Evolutionary conservation across 345 rosid species (phyloP).

Genomic region (Melastoma malabathricum): DNA sequence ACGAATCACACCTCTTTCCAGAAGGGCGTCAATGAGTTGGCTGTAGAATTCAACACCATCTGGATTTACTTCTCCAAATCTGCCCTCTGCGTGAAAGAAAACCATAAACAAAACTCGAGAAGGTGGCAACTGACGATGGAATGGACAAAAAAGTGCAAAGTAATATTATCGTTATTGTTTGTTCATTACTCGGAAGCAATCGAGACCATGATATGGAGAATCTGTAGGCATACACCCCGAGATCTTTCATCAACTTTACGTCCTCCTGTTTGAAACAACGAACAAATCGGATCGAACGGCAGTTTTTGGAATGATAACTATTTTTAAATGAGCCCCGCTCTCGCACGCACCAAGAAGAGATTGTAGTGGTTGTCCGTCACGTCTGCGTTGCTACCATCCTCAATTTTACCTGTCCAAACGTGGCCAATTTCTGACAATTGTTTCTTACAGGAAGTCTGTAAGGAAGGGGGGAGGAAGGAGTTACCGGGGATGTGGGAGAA

Average conservation of each 20-base stretch:
- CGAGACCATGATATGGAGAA: slow-evolving; percentile 21
- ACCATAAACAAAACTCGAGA: not conserved
- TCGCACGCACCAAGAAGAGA: slow-evolving; percentile 12
- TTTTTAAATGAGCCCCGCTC: too few relatives aligned
- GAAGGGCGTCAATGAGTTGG: slow-evolving; percentile 11
- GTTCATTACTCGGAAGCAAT: slow-evolving; percentile 19
- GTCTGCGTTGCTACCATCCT: slow-evolving; percentile 14
- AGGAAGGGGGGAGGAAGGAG: not conserved
- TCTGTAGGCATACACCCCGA: slow-evolving; percentile 16
- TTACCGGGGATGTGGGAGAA: slow-evolving; percentile 15
- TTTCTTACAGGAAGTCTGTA: not conserved
- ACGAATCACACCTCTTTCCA: slow-evolving; percentile 15
- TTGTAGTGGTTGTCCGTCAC: slow-evolving; percentile 17
- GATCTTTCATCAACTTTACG: slow-evolving; percentile 10
- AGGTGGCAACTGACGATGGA: too few relatives aligned
- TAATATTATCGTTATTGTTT: too few relatives aligned
- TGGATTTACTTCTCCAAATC: slow-evolving; percentile 16
- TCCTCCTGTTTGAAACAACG: slow-evolving; percentile 10
- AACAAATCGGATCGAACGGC: too few relatives aligned
- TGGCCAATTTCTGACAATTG: not conserved
- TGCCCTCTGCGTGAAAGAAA: slow-evolving; percentile 12
- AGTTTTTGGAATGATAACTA: too few relatives aligned
- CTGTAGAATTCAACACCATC: slow-evolving; percentile 17
- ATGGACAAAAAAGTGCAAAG: not conserved
- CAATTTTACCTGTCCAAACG: slow-evolving; percentile 8